Evolutionary conservation across 2,329 filamentous ascomycete genomes (phyloP), one percentile per base, ranked within the genome.

Genomic region (Pseudocercospora pini-densiflorae): DNA sequence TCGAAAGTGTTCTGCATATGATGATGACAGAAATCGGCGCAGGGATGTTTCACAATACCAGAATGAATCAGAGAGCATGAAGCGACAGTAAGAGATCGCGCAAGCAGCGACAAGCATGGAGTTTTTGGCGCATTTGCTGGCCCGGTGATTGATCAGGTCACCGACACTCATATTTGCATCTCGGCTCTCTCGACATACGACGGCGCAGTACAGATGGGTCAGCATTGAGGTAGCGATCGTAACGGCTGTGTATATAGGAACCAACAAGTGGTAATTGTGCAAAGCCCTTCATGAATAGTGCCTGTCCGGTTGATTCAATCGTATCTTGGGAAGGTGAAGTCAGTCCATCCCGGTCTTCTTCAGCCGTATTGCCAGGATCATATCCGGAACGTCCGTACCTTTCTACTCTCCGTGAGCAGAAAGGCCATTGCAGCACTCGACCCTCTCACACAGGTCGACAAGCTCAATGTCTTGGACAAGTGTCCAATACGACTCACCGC

Each of bases 161-260:
- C 19, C 5, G 16, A 58, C n/a, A 27, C 19, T 6, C 19, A 31
- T 10, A 23, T 40, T 19, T n/a, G 49, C 55, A 36, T 58, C 31
- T 58, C 29, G 9, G 33, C 55, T 58, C 31, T 21, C 33, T 58
- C 19, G 16, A 43, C 29, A 19, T 58, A 10, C 31, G 55, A 19
- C 55, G 33, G 31, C 16, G 16, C 55, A 58, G 55, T 23, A 58
- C 29, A 24, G 31, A 27, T 31, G 31, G 54, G 12, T 40, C 5
- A 14, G 16, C 10, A 27, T 57, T 4, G 21, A 40, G 31, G 31
- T 40, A 33, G 55, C 19, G 31, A 43, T 24, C 16, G 23, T 43
- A 58, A 58, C 31, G 55, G 33, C 55, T 58, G 55, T 58, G 55
- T 58, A 55, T 7, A 55, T 55, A 55, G 51, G 51, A 2, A 21